Evolutionary conservation across 2,329 filamentous ascomycete species (phyloP).

Genomic region (Phialocephala sp.): DNA sequence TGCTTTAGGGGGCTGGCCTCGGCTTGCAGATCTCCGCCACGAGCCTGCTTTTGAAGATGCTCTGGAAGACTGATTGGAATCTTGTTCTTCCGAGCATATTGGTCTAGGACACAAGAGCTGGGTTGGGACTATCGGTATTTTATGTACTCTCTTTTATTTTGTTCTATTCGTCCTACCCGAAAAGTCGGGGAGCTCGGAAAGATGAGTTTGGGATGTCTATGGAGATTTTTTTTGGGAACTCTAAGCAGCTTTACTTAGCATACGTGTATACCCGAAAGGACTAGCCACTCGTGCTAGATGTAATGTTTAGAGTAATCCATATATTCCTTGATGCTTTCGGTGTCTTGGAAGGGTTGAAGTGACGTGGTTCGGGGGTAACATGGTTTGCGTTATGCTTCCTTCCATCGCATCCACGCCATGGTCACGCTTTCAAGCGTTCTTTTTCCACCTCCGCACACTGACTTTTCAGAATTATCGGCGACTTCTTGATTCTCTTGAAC

Average conservation of each 20-base stretch:
- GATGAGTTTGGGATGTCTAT: conserved; percentile 28
- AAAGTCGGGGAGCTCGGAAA: conserved; percentile 10
- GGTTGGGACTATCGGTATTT: conserved; percentile 23
- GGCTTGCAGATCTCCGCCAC: conserved; percentile 10
- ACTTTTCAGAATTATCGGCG: not conserved
- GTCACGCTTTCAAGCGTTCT: not conserved
- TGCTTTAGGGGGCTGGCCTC: not conserved
- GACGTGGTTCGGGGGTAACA: not conserved
- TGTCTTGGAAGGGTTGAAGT: not conserved
- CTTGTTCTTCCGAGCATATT: conserved; percentile 13
- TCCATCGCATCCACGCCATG: not conserved
- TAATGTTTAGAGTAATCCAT: conserved; percentile 19
- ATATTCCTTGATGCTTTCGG: not conserved
- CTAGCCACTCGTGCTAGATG: conserved; percentile 15
- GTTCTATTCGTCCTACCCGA: not conserved
- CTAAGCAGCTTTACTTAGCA: conserved; percentile 25
- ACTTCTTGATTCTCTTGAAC: not conserved
- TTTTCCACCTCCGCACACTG: not conserved
- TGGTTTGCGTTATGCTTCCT: not conserved
- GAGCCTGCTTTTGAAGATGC: conserved; percentile 3
- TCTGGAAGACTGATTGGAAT: conserved; percentile 17
- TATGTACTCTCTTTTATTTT: conserved; percentile 18
- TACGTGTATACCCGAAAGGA: conserved; percentile 21
- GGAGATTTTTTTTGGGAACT: conserved; percentile 32
- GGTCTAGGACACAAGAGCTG: conserved; percentile 7